A percentile compares a stretch with the other conserved stretches of the same genome.
Evolutionary conservation across 345 rosid genomes (phyloP).

Genomic region (Abelmoschus esculentus): DNA sequence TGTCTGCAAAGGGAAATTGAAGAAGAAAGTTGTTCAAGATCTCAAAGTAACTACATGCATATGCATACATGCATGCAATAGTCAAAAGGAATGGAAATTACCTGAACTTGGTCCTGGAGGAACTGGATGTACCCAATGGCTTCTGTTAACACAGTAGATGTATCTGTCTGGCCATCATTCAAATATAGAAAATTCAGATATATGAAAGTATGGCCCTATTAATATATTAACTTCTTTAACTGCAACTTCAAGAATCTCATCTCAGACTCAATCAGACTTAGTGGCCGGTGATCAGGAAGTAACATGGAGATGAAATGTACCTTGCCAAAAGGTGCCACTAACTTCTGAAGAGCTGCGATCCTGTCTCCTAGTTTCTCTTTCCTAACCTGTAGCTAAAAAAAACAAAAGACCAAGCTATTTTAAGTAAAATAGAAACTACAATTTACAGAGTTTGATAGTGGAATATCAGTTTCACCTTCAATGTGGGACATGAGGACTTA

Average conservation of each 20-base stretch:
- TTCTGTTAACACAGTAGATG: conserved; percentile 14
- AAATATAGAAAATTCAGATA: background rate
- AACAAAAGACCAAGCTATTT: background rate
- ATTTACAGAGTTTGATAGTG: background rate
- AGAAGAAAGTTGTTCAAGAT: background rate
- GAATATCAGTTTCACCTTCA: background rate
- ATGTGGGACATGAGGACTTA: conserved; percentile 20
- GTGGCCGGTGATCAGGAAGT: conserved; percentile 1
- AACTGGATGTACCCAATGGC: conserved; percentile 58
- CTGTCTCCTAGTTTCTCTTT: conserved; percentile 26
- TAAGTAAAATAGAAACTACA: background rate
- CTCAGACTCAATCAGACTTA: background rate
- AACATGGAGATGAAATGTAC: conserved; percentile 17
- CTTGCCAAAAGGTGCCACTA: conserved; percentile 78
- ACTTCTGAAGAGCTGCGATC: conserved; percentile 59
- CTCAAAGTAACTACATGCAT: background rate
- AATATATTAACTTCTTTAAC: background rate
- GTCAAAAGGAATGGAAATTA: background rate
- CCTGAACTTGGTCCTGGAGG: conserved; percentile 47
- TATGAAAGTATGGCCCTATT: background rate
- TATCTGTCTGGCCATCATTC: conserved; percentile 36
- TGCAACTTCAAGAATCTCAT: background rate
- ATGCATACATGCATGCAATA: background rate
- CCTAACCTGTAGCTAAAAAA: background rate
- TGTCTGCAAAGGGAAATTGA: conserved; percentile 24